Evolutionary conservation across 257 asterid genomes (phyloP).

Genomic region (Orobanche coerulescens): DNA sequence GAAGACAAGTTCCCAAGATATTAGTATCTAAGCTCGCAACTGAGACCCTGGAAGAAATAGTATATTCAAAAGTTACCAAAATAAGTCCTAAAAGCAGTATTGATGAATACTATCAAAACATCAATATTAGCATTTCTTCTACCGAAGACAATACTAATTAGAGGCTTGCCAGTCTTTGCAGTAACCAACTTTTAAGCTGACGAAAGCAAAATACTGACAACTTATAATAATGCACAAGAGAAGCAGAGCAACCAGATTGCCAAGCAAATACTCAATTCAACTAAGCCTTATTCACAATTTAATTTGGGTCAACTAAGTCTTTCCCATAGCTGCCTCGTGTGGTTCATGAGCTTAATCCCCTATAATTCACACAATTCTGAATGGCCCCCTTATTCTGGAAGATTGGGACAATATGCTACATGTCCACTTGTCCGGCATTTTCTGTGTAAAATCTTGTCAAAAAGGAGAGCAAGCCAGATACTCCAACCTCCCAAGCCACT

Average conservation of each 20-base stretch:
- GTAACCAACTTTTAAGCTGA: not conserved
- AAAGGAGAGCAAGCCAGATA: too few relatives aligned
- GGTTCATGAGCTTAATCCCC: too few relatives aligned
- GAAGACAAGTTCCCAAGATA: slow-evolving; percentile 67
- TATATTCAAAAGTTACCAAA: slow-evolving; percentile 2
- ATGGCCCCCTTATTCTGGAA: too few relatives aligned
- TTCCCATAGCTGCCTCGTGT: too few relatives aligned
- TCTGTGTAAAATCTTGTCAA: too few relatives aligned
- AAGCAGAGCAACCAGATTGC: not conserved
- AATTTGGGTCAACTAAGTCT: too few relatives aligned
- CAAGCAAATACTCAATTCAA: too few relatives aligned
- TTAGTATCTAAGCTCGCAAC: slow-evolving; percentile 67
- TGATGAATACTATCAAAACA: not conserved
- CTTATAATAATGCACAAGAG: not conserved
- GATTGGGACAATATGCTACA: too few relatives aligned
- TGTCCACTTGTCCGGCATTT: too few relatives aligned
- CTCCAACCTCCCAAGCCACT: too few relatives aligned
- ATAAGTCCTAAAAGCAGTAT: not conserved
- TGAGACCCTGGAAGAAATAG: slow-evolving; percentile 55
- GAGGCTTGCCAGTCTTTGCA: not conserved
- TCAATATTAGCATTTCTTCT: not conserved
- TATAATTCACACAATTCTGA: too few relatives aligned
- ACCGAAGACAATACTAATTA: slow-evolving; percentile 5
- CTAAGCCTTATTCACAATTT: too few relatives aligned
- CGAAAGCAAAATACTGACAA: not conserved